phyloP scores from a whole-genome alignment of 805 yeast genomes.

The Starmerella bombi region DNA sequence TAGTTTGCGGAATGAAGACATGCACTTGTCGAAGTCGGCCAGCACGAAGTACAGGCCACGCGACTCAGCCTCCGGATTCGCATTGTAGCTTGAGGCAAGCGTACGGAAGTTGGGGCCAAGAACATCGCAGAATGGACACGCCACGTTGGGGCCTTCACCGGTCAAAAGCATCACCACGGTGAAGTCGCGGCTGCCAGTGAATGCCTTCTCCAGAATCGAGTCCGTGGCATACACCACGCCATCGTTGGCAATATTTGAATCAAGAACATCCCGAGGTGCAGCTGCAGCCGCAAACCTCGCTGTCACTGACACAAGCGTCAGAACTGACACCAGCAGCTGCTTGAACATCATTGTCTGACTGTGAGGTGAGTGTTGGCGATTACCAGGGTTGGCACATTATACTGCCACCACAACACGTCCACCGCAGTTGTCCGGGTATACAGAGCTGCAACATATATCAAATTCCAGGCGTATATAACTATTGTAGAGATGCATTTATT shows the following conservation, averaged over 20 bases:
- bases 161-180: conserved; percentile 56
- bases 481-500: too few species aligned
- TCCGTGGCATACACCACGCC: conserved; percentile 22
- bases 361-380: background rate
- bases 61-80: conserved; percentile 27
- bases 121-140: conserved; percentile 61
- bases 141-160: conserved; percentile 58
- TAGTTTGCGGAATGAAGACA: conserved; percentile 39
- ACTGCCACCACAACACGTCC: too few species aligned
- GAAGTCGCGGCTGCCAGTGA: conserved; percentile 50
- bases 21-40: conserved; percentile 55
- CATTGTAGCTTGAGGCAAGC: conserved; percentile 49
- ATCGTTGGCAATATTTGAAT: conserved; percentile 12
- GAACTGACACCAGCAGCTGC: background rate
- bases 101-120: conserved; percentile 51
- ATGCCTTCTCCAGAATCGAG: conserved; percentile 31
- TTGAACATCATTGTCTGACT: background rate
- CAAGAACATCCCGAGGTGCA: conserved; percentile 1
- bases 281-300: background rate
- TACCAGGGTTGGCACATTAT: too few species aligned
- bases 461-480: too few species aligned
- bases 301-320: background rate
- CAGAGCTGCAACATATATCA: too few species aligned
- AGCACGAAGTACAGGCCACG: conserved; percentile 47
- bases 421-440: too few species aligned